A percentile compares a stretch with the other conserved stretches of the same genome.
These are phyloP conservation scores for Yamadazyma jaroonii DNA, from an alignment of 1,139 yeast genomes.

Conservation along the genomic window DNA sequence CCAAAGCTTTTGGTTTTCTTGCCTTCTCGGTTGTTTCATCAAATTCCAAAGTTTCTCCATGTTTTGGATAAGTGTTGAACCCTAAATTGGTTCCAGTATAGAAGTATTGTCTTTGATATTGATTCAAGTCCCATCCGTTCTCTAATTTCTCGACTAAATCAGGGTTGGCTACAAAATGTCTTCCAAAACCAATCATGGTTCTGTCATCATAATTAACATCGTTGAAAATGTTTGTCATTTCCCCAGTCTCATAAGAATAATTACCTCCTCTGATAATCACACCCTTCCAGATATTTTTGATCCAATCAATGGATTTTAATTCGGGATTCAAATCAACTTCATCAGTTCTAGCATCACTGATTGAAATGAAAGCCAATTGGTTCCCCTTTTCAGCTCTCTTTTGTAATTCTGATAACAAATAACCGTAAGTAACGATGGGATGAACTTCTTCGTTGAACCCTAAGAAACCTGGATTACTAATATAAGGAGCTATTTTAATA, in stretches of 20 bases:
- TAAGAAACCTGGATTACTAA: slow-evolving; percentile 37
- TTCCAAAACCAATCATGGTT: slow-evolving; percentile 45
- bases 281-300: slow-evolving; percentile 48
- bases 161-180: slow-evolving; percentile 52
- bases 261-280: slow-evolving; percentile 47
- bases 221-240: slow-evolving; percentile 14
- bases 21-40: slow-evolving; percentile 15
- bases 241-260: slow-evolving; percentile 19
- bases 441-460: slow-evolving; percentile 36
- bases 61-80: slow-evolving; percentile 15
- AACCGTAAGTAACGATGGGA: slow-evolving; percentile 28
- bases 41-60: slow-evolving; percentile 8
- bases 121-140: slow-evolving; percentile 27
- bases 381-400: slow-evolving; percentile 39
- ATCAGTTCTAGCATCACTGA: slow-evolving; percentile 38
- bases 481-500: slow-evolving; percentile 64
- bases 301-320: slow-evolving; percentile 23
- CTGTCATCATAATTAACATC: slow-evolving; percentile 32
- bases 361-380: slow-evolving; percentile 47
- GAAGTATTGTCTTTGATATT: slow-evolving; percentile 18
- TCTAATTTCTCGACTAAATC: slow-evolving; percentile 42
- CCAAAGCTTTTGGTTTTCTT: slow-evolving; percentile 4
- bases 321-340: slow-evolving; percentile 18
- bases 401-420: slow-evolving; percentile 36
- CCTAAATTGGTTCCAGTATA: slow-evolving; percentile 18